phyloP scores from a whole-genome alignment of 345 rosid species.

The Cardamine occulta region DNA sequence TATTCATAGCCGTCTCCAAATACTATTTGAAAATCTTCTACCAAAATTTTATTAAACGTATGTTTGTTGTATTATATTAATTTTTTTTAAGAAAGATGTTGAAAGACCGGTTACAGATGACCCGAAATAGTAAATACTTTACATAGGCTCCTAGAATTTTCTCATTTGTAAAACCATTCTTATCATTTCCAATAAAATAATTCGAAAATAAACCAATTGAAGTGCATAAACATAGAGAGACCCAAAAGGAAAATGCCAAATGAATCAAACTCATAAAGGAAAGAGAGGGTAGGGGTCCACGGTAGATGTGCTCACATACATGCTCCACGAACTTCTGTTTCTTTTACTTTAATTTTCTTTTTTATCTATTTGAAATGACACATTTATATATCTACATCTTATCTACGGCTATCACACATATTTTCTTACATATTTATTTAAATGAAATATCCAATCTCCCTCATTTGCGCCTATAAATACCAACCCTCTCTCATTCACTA shows the following conservation, averaged over 20 bases:
- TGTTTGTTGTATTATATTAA: neutral
- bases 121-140: neutral
- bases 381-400: conserved; percentile 27
- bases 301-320: conserved; percentile 41
- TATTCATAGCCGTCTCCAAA: neutral
- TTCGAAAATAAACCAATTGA: conserved; percentile 23
- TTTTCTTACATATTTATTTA: conserved; percentile 6
- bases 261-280: conserved; percentile 38
- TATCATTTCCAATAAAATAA: neutral
- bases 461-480: conserved; percentile 64
- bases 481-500: conserved; percentile 25
- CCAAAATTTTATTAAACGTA: neutral
- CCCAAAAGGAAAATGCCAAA: conserved; percentile 44
- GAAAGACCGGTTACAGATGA: neutral
- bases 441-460: neutral
- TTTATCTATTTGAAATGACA: conserved; percentile 19
- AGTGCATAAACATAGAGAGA: conserved; percentile 17
- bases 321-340: conserved; percentile 44
- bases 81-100: neutral
- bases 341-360: conserved; percentile 18
- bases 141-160: neutral
- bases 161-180: neutral
- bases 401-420: conserved; percentile 31
- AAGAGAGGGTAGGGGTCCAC: conserved; percentile 35
- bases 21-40: neutral